These are phyloP conservation scores for Kodamaea alishanica DNA, from an alignment of 1,139 yeast species.

Conservation along the genomic window DNA sequence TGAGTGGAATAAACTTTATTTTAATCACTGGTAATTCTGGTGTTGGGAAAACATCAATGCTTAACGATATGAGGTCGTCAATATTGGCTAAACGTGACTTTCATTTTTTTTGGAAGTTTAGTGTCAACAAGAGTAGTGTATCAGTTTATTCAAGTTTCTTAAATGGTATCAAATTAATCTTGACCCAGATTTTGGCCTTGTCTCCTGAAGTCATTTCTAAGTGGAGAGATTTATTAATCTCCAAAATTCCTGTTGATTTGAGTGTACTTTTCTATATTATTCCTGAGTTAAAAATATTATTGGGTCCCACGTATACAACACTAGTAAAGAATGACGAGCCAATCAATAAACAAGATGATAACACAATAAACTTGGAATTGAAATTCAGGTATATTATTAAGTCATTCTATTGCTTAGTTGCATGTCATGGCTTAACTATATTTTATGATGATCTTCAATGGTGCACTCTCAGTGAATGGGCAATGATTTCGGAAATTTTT, in stretches of 20 bases:
- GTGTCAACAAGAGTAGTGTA: slow-evolving; percentile 27
- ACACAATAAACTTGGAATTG: slow-evolving; percentile 32
- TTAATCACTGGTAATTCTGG: slow-evolving; percentile 47
- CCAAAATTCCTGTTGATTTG: slow-evolving; percentile 42
- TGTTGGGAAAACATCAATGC: slow-evolving; percentile 44
- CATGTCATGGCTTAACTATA: slow-evolving; percentile 42
- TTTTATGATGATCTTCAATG: slow-evolving; percentile 50
- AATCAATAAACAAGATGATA: slow-evolving; percentile 20
- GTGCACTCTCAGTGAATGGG: slow-evolving; percentile 33
- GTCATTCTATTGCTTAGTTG: slow-evolving; percentile 39
- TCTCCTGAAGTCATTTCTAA: slow-evolving; percentile 33
- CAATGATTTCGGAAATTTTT: slow-evolving; percentile 28
- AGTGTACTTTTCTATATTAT: slow-evolving; percentile 39
- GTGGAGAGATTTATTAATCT: slow-evolving; percentile 43
- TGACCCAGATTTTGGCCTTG: slow-evolving; percentile 43
- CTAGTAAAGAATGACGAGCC: slow-evolving; percentile 9
- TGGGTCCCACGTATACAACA: slow-evolving; percentile 43
- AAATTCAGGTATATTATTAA: slow-evolving; percentile 44
- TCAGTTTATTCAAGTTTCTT: slow-evolving; percentile 27
- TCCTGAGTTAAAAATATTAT: slow-evolving; percentile 44
- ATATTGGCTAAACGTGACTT: slow-evolving; percentile 37
- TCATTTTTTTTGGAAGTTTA: slow-evolving; percentile 43
- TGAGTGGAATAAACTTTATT: slow-evolving; percentile 26
- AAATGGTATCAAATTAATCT: slow-evolving; percentile 36
- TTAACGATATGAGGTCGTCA: slow-evolving; percentile 39